Evolutionary conservation across 1,284 basidiomycete genomes (phyloP), one percentile per base, ranked within the genome.

Genomic region (Microstroma glucosiphilum): DNA sequence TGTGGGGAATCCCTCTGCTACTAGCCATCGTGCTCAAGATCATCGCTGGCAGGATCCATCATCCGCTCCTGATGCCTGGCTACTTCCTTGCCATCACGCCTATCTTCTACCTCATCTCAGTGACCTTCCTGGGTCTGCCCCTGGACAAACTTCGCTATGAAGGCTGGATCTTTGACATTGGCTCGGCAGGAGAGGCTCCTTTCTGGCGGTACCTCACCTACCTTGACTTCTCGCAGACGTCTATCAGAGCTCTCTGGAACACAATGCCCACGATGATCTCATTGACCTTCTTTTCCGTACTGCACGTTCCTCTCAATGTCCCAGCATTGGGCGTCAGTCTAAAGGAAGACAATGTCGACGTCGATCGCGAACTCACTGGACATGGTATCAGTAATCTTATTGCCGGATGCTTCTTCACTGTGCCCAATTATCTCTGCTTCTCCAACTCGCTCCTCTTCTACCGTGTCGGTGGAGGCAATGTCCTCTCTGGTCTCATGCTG

Each of bases 241-340:
- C 68, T 57, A 71, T 67, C 64, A 58, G 61, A 6, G 81, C 80
- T 0, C 60, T 82, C 0, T 64, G 79, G 65, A 75, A 76, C 12
- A 82, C 81, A 0, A 73, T 82, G 61, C 81, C 81, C 15, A 81
- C 80, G 1, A 81, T 82, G 65, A 66, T 82, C n/a, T 81, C 81
- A 0, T 73, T 82, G 55, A 80, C 92, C 46, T 92, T 93, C 79
- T 93, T 94, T 80, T 92, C 96, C 67, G 87, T 97, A 59, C 81
- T 98, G 12, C 94, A 97, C 77, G 93, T 96, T 11, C 78, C 78
- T 12, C 73, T 80, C 55, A 80, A 80, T 55, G 81, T 96, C 1
- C 94, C 94, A 1, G 92, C 93, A 6, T 83, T 98, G 11, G 88
- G 92, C 84, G 90, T 98, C n/a, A 93, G 91, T 9, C 82, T 98